A percentile compares a stretch with the other conserved stretches of the same genome.
These are phyloP conservation scores for Yarrowia keelungensis DNA, from an alignment of 805 yeast genomes.

Conservation along the genomic window DNA sequence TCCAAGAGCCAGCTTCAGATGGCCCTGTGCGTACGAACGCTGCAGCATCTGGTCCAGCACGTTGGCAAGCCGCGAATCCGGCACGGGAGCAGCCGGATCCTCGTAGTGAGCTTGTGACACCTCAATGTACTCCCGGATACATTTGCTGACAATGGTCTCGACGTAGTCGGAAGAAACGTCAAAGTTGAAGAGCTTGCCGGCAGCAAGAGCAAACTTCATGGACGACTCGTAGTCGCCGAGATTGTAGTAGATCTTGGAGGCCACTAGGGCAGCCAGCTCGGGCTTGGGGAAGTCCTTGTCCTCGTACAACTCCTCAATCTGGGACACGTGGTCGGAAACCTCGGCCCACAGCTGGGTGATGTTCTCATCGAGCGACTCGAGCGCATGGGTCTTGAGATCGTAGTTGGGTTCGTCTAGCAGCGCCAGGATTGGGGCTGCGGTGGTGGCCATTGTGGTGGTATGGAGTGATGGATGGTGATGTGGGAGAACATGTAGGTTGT, in stretches of 20 bases:
- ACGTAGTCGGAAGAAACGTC: constrained; percentile 81
- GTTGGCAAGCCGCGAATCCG: constrained; percentile 64
- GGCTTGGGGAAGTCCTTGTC: constrained; percentile 78
- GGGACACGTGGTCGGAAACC: constrained; percentile 86
- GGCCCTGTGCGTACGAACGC: constrained; percentile 75
- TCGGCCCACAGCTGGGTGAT: constrained; percentile 98
- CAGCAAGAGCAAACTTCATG: constrained; percentile 84
- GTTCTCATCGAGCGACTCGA: constrained; percentile 75
- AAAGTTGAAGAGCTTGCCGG: constrained; percentile 80
- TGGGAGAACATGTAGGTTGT: background rate
- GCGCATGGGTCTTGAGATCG: constrained; percentile 80
- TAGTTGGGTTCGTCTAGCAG: constrained; percentile 83
- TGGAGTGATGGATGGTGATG: constrained; percentile 9
- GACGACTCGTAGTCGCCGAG: constrained; percentile 93
- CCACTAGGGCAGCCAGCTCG: constrained; percentile 85
- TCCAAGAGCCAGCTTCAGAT: constrained; percentile 83
- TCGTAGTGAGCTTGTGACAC: constrained; percentile 62
- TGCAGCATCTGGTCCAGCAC: constrained; percentile 87
- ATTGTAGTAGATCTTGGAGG: constrained; percentile 89
- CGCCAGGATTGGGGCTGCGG: constrained; percentile 93
- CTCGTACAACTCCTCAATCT: constrained; percentile 90
- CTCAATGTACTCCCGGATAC: constrained; percentile 81
- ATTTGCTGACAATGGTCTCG: constrained; percentile 92
- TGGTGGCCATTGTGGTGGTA: constrained; percentile 60
- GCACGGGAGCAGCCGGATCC: constrained; percentile 42